Evolutionary conservation across 805 yeast species (phyloP), one percentile per base, ranked within the genome.

Genomic region (Kuraishia floccosa): DNA sequence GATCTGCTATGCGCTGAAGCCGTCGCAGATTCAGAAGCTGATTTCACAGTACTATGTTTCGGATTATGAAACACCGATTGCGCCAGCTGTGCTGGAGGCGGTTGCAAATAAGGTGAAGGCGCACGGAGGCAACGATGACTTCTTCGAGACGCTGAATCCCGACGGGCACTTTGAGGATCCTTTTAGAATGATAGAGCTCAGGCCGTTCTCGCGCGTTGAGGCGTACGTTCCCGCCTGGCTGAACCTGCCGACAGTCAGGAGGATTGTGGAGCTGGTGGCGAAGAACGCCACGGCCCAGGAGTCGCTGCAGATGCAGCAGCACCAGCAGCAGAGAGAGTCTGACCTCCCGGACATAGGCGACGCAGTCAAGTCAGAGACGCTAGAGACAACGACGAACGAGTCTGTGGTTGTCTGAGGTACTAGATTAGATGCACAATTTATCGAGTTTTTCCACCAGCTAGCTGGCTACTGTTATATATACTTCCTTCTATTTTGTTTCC

Each of bases 221-320:
- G 86, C 94, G 12, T 91, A 87, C 49, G 89, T 91, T 39, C 98
- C 98, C 24, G 87, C 94, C 1, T 83, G 93, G 83, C 63, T 91
- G 57, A 82, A 79, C 43, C 72, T 87, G 40, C 97, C 97, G 27
- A 77, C 72, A 25, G 77, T 93, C 23, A 80, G 93, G 61, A 69
- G 91, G 55, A 75, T 91, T 29, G 83, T 87, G 24, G 96, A 87
- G 52, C 64, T 91, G 43, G 89, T 81, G 28, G 83, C 94, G 9
- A 78, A 75, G 56, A 80, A 79, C 49, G 93, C 89, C 12, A 65
- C 80, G 15, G 83, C 67, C 10, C 84, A 75, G 51, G 82, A 76
- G 38, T 17, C 28, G 20, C 17, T 26, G 11, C 28, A 26, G 17
- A 19, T 19, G 22, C 22, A 7, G 22, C 9, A 19, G 9, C 7